A percentile compares a stretch with the other conserved stretches of the same genome.
Evolutionary conservation across 1,139 yeast species (phyloP).

Genomic region (Casaregolazyma suthepensis): DNA sequence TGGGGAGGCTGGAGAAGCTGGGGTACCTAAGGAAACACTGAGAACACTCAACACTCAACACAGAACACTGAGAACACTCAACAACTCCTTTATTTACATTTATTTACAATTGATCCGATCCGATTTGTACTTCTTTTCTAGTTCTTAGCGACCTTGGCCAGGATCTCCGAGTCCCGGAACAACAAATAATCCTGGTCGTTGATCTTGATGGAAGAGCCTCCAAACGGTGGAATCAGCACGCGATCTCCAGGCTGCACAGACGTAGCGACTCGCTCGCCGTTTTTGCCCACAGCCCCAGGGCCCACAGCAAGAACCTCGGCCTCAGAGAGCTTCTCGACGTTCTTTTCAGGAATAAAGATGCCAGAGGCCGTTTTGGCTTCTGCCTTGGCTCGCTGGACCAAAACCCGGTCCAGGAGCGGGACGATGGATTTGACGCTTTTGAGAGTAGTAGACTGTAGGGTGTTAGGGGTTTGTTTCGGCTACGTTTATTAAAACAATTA

Average conservation of each 20-base stretch:
- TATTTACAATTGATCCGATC: conserved; percentile 5
- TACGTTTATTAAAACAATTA: too few relatives aligned
- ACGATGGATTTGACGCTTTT: conserved; percentile 82
- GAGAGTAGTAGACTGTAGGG: conserved; percentile 42
- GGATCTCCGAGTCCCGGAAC: conserved; percentile 82
- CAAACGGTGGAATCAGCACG: conserved; percentile 86
- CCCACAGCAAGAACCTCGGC: conserved; percentile 79
- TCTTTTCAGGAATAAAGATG: conserved; percentile 92
- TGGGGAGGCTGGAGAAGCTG: neutral
- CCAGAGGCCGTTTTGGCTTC: conserved; percentile 92
- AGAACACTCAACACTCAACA: neutral
- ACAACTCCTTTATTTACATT: conserved; percentile 1
- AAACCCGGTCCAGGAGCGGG: conserved; percentile 92
- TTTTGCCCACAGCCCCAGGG: conserved; percentile 58
- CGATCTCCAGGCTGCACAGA: conserved; percentile 83
- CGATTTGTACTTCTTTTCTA: conserved; percentile 10
- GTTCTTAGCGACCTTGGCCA: conserved; percentile 68
- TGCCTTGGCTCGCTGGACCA: conserved; percentile 91
- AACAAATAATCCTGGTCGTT: conserved; percentile 54
- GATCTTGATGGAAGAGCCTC: conserved; percentile 81
- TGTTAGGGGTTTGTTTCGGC: neutral
- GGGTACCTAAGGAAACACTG: neutral
- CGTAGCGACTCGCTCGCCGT: conserved; percentile 64
- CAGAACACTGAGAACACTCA: neutral
- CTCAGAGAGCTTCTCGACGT: conserved; percentile 74